Evolutionary conservation across 1,139 yeast species (phyloP), one percentile per base, ranked within the genome.

Genomic region (Yamadazyma epiphylla): DNA sequence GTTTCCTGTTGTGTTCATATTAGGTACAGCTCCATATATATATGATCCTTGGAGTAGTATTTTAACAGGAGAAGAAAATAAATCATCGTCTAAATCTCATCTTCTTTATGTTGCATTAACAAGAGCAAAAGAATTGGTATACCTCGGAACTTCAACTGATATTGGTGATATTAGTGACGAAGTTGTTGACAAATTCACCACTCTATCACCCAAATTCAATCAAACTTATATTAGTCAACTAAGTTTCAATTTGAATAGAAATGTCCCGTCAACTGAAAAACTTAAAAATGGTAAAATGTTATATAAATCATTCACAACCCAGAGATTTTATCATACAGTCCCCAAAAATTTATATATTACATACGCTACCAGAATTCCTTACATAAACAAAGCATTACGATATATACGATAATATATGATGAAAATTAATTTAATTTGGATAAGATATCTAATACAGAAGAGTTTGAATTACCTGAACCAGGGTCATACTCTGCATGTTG

Each of bases 51-150:
- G 58, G 64, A 41, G 43, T 13, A 33, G 51, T 1, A 30, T 40
- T 12, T 15, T 35, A 3, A 19, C 15, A 4, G 28, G 30, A 22
- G 24, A 23, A 14, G 42, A 13, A 36, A 9, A 2, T 7, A 16
- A 16, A 3, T 33, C 41, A 10, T 22, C 35, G n/a, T 11, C 37
- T 2, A 48, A 40, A 16, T 57, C 58, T 9, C 58, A 78, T 27
- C 49, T 75, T 8, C 55, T 73, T 12, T 82, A 80, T 46, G 88
- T 81, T 3, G 89, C 80, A 0, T 54, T 72, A 48, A 80, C 89
- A 0, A 62, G 89, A 37, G 82, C 88, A 0, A 65, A 69, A 32
- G 59, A 65, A 24, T 43, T 80, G 24, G 47, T 80, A 3, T 80
- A 80, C 32, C 25, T 53, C 5, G 51, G 55, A 6, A 31, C 51